These are phyloP conservation scores for Oropetium thomaeum DNA, from an alignment of 176 grass and related monocot genomes.

Conservation along the genomic window DNA sequence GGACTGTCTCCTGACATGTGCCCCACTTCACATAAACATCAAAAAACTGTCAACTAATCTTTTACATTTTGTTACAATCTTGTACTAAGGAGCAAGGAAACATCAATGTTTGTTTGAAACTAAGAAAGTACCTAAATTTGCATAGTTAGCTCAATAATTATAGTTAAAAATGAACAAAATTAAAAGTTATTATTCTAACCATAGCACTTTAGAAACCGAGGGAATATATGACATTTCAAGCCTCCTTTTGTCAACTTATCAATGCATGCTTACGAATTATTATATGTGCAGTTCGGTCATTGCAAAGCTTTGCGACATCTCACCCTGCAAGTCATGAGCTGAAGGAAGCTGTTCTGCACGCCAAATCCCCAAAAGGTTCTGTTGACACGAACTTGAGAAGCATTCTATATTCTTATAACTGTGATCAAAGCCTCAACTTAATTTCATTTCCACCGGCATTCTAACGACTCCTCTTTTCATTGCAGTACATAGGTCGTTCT, in stretches of 20 bases:
- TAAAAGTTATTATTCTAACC: too few species aligned
- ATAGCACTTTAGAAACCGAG: too few species aligned
- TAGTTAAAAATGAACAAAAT: too few species aligned
- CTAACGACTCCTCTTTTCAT: slow-evolving; percentile 12
- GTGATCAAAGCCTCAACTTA: not conserved
- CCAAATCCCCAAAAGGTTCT: slow-evolving; percentile 58
- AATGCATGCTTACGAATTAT: not conserved
- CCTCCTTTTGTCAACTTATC: not conserved
- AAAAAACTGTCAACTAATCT: too few species aligned
- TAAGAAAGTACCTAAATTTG: too few species aligned
- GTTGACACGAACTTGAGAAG: not conserved
- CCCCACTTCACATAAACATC: too few species aligned
- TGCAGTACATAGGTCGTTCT: slow-evolving; percentile 62
- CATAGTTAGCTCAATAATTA: too few species aligned
- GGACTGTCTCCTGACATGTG: too few species aligned
- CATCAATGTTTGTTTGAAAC: too few species aligned
- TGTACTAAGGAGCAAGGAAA: too few species aligned
- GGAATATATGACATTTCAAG: too few species aligned
- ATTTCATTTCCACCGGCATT: not conserved
- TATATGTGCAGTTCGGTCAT: slow-evolving; percentile 42
- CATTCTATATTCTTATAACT: slow-evolving; percentile 10
- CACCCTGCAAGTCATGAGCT: slow-evolving; percentile 26
- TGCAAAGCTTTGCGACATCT: slow-evolving; percentile 29
- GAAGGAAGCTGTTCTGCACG: slow-evolving; percentile 28
- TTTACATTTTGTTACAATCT: too few species aligned